Percentiles rank a stretch among this genome's conserved stretches.
Evolutionary conservation across 768 basidiomycete genomes (phyloP).

Genomic region (Suillus occidentalis): DNA sequence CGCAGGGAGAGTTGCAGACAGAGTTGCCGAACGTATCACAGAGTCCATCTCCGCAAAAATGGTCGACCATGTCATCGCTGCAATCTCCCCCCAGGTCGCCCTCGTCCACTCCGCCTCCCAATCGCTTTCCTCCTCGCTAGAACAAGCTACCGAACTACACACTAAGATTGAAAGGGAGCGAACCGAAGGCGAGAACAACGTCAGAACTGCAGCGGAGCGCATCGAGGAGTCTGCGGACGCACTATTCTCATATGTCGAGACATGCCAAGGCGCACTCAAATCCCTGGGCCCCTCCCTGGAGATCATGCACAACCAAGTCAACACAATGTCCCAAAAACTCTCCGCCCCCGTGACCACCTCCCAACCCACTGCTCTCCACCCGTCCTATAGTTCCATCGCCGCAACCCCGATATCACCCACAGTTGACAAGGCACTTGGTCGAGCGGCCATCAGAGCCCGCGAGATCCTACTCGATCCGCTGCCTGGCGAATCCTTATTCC

Average conservation of each 20-base stretch:
- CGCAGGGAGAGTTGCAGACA: no score
- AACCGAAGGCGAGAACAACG: not conserved
- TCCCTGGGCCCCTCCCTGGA: not conserved
- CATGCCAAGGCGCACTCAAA: not conserved
- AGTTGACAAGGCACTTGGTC: no score
- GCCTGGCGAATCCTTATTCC: no score
- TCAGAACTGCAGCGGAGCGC: accelerated
- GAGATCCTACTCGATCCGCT: no score
- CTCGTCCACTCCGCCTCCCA: not conserved
- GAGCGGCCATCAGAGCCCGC: no score
- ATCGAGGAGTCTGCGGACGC: not conserved
- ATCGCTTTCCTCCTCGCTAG: not conserved
- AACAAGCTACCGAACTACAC: not conserved
- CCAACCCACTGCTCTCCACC: no score
- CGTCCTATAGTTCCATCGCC: no score
- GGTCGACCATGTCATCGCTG: not conserved
- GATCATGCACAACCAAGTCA: not conserved
- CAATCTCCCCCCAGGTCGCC: not conserved
- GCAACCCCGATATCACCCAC: no score
- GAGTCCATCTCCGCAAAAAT: not conserved
- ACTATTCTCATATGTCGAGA: not conserved
- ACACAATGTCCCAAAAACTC: no score
- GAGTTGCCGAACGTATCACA: not conserved
- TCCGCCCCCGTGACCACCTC: no score
- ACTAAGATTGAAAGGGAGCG: not conserved